phyloP scores from a whole-genome alignment of 371 early-diverging fungal genomes.

The Amoeboaphelidium protococcarum region DNA sequence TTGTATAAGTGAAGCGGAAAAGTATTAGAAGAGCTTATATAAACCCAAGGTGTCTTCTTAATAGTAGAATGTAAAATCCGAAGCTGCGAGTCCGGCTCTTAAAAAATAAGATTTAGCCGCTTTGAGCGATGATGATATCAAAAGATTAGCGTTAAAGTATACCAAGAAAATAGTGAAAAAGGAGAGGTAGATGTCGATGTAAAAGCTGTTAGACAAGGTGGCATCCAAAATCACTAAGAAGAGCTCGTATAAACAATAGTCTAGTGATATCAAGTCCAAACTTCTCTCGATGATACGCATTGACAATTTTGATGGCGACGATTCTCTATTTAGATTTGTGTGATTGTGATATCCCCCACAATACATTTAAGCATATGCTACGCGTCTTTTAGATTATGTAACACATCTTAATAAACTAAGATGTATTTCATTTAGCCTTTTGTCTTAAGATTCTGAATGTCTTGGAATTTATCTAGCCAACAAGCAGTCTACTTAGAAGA shows the following conservation, averaged over 20 bases:
- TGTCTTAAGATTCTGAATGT: not conserved
- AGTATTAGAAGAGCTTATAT: slow-evolving; percentile 29
- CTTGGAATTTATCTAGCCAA: not conserved
- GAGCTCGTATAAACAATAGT: no score
- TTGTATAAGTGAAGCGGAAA: slow-evolving; percentile 73
- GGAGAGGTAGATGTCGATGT: not conserved
- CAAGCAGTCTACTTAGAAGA: not conserved
- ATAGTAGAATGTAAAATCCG: no score
- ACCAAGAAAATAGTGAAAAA: not conserved
- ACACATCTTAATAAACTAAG: not conserved
- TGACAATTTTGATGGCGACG: no score
- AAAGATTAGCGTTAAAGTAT: no score
- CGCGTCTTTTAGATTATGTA: not conserved
- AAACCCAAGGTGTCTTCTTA: slow-evolving; percentile 1
- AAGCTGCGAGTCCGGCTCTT: slow-evolving; percentile 2
- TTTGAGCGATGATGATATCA: not conserved
- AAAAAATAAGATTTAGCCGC: slow-evolving; percentile 3
- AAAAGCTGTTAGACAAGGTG: not conserved
- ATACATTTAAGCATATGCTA: no score
- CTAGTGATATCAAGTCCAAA: no score
- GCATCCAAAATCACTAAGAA: no score
- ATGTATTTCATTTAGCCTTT: not conserved
- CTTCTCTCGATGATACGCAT: no score
- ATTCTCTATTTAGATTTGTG: no score
- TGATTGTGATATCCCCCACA: no score